Evolutionary conservation across 345 rosid species (phyloP).

Genomic region (Euphorbia lathyris): DNA sequence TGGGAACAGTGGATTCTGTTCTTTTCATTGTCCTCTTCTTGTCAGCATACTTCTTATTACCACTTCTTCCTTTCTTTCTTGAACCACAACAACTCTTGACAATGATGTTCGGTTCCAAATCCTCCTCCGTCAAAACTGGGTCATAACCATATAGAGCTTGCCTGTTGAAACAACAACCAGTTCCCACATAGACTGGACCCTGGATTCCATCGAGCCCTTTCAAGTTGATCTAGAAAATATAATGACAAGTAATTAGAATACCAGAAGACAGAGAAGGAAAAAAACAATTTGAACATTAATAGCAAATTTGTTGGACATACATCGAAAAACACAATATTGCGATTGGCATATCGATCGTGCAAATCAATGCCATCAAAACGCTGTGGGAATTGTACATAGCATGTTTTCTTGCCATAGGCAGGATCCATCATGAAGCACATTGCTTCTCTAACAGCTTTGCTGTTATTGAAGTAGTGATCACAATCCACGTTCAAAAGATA

Average conservation of each 20-base stretch:
- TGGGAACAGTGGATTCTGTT: slow-evolving; percentile 93
- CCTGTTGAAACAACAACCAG: slow-evolving; percentile 98
- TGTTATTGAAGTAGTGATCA: slow-evolving; percentile 99
- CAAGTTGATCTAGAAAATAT: slow-evolving; percentile 76
- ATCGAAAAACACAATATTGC: slow-evolving; percentile 97
- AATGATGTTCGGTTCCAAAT: slow-evolving; percentile 87
- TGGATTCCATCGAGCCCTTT: slow-evolving; percentile 97
- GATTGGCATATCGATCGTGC: slow-evolving; percentile 99
- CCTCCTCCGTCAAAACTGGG: slow-evolving; percentile 94
- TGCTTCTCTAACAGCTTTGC: slow-evolving; percentile 98
- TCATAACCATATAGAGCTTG: slow-evolving; percentile 98
- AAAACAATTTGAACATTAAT: not conserved
- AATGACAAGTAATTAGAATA: slow-evolving; percentile 14
- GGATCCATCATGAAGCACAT: slow-evolving; percentile 99
- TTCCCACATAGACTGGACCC: slow-evolving; percentile 99
- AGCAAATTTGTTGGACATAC: slow-evolving; percentile 42
- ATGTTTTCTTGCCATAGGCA: slow-evolving; percentile 74
- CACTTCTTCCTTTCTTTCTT: slow-evolving; percentile 75
- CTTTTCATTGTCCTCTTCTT: slow-evolving; percentile 74
- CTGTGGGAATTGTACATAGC: slow-evolving; percentile 98
- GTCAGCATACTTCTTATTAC: slow-evolving; percentile 73
- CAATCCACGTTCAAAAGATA: slow-evolving; percentile 97
- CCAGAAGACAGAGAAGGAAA: not conserved
- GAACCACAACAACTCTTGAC: slow-evolving; percentile 97
- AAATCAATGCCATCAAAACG: slow-evolving; percentile 99